These are phyloP conservation scores for Hypoxylon sp. DNA, from an alignment of 2,329 filamentous ascomycete genomes.

Conservation along the genomic window DNA sequence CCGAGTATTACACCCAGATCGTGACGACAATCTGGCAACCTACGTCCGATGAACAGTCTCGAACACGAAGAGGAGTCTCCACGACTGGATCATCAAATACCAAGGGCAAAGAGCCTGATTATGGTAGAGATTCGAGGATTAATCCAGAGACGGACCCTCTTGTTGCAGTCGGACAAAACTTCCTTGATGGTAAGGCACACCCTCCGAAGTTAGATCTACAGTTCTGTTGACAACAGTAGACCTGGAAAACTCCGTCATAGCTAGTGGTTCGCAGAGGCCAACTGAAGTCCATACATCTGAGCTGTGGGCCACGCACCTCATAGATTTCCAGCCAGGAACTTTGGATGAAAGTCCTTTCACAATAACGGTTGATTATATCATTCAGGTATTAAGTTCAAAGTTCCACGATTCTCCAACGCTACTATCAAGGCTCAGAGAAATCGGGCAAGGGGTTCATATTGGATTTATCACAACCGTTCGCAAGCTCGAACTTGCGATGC, in stretches of 20 bases:
- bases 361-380: slow-evolving; percentile 56
- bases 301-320: slow-evolving; percentile 60
- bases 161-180: slow-evolving; percentile 60
- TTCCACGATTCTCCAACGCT: slow-evolving; percentile 56
- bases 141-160: slow-evolving; percentile 57
- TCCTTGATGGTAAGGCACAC: slow-evolving; percentile 64
- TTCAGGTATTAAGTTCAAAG: slow-evolving; percentile 55
- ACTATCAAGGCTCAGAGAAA: slow-evolving; percentile 53
- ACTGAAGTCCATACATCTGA: slow-evolving; percentile 58
- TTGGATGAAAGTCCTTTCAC: slow-evolving; percentile 54
- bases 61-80: slow-evolving; percentile 36
- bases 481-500: slow-evolving; percentile 66
- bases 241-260: slow-evolving; percentile 62
- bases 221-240: slow-evolving; percentile 55
- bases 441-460: slow-evolving; percentile 57
- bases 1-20: slow-evolving; percentile 60
- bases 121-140: slow-evolving; percentile 24
- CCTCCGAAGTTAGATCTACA: not conserved
- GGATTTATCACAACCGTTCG: slow-evolving; percentile 60
- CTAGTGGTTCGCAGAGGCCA: slow-evolving; percentile 49
- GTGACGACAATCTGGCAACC: slow-evolving; percentile 66
- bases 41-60: slow-evolving; percentile 50
- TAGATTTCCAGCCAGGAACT: slow-evolving; percentile 51
- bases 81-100: slow-evolving; percentile 48
- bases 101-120: slow-evolving; percentile 62